These are phyloP conservation scores for Penicillium sp. DNA, from an alignment of 2,329 filamentous ascomycete species.

Conservation along the genomic window DNA sequence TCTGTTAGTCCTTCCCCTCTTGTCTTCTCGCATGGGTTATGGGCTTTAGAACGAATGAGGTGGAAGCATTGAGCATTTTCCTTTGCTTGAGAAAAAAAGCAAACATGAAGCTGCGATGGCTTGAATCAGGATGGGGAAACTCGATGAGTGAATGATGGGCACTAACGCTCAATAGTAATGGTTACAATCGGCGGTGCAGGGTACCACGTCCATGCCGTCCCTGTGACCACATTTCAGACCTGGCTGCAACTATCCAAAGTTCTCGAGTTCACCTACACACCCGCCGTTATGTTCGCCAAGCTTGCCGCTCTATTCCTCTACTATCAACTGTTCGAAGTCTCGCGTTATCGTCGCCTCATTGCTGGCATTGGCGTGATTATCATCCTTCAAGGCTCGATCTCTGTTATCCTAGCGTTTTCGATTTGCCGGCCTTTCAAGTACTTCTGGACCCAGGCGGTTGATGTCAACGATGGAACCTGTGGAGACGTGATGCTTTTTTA, in stretches of 20 bases:
- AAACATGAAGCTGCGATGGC: background rate
- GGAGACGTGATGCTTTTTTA: background rate
- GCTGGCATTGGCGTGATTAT: background rate
- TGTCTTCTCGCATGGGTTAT: background rate
- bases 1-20: background rate
- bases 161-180: background rate
- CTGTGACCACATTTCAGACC: background rate
- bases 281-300: background rate
- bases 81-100: background rate
- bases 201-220: background rate
- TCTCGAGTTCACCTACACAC: background rate
- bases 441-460: background rate
- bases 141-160: background rate
- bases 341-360: background rate
- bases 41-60: background rate
- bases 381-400: background rate
- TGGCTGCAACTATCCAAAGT: background rate
- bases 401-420: background rate
- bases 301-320: background rate
- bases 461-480: background rate
- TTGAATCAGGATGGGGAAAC: background rate
- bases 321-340: background rate
- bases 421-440: background rate
- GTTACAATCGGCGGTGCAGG: background rate
- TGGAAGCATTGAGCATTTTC: background rate